Base-by-base conservation (phyloP, 2,329 filamentous ascomycete genomes). In the Fragosphaeria purpurea region DNA sequence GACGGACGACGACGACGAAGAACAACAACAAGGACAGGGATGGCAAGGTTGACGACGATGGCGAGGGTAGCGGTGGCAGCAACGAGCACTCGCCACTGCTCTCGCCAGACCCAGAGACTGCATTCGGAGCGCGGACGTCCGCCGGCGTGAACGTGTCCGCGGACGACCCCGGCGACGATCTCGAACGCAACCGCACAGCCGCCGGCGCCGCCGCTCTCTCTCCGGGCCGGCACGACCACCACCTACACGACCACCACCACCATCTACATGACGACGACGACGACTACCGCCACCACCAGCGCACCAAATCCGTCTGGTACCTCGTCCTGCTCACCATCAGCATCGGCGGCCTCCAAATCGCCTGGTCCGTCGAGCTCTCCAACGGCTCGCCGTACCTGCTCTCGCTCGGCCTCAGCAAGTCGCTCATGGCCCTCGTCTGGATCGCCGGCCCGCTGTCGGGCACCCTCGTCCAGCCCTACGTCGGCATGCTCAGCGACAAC, bases 291-390 rank as follows among this genome's bases (percentile, higher is more conserved):
- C 22, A 22, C 22, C 66, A 69, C 12, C 76, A 88, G 60, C 74
- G 78, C 53, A 84, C 85, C 31, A 95, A 90, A 74, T 90, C 86
- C 65, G 72, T 83, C 44, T 88, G 84, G 82, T 95, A 95, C 66
- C 73, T 97, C 60, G 79, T 94, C 58, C 71, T 95, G 55, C 71
- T 97, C 66, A 95, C 91, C 6, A 74, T 96, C 55, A 83, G 86
- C 62, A 86, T 95, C 58, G 88, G 88, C 53, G 91, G 88, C 31
- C 72, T 97, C 55, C 91, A 97, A 69, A 86, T 97, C 58, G 89
- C 91, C 33, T 97, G 91, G 91, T 90, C 90, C 1, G 89, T 95
- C 41, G 91, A 97, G 67, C 75, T 95, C 41, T 95, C 89, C 49
- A 91, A 95, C 70, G 90, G 90, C 59, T 95, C 91, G 48, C 86